Evolutionary conservation across 768 basidiomycete species (phyloP).

Genomic region (Suillus spraguei): DNA sequence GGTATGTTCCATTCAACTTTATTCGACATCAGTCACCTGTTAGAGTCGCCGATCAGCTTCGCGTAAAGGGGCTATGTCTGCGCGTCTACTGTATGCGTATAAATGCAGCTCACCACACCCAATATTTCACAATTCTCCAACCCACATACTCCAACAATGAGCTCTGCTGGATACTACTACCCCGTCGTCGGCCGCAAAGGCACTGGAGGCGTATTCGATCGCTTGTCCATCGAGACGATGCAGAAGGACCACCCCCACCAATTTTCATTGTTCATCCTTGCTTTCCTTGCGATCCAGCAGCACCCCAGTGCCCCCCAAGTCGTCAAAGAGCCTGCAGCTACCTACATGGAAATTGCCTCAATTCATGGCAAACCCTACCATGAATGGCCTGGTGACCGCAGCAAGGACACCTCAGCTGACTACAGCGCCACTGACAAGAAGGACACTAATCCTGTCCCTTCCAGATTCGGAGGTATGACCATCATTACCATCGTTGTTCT

Average conservation of each 20-base stretch:
- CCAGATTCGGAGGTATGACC: constrained; percentile 28
- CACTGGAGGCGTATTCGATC: constrained; percentile 21
- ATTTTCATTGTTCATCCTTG: constrained; percentile 30
- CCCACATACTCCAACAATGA: background rate
- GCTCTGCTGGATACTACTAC: constrained; percentile 16
- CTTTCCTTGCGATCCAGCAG: constrained; percentile 20
- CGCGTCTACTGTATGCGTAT: background rate
- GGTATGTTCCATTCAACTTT: background rate
- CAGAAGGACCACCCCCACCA: constrained; percentile 23
- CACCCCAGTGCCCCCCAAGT: constrained; percentile 1
- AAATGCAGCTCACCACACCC: background rate
- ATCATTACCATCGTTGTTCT: background rate
- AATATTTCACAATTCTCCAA: background rate
- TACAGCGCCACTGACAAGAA: constrained; percentile 25
- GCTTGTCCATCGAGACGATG: constrained; percentile 27
- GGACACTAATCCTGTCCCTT: constrained; percentile 28
- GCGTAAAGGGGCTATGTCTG: background rate
- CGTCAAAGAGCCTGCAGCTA: constrained; percentile 14
- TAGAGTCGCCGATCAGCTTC: background rate
- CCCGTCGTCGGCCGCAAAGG: constrained; percentile 23
- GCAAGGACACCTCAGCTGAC: constrained; percentile 19
- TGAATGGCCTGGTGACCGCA: constrained; percentile 28
- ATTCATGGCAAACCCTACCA: constrained; percentile 29
- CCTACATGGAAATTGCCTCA: constrained; percentile 26
- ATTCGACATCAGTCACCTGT: background rate